Evolutionary conservation across 345 rosid genomes (phyloP).

Genomic region (Citrus glauca): DNA sequence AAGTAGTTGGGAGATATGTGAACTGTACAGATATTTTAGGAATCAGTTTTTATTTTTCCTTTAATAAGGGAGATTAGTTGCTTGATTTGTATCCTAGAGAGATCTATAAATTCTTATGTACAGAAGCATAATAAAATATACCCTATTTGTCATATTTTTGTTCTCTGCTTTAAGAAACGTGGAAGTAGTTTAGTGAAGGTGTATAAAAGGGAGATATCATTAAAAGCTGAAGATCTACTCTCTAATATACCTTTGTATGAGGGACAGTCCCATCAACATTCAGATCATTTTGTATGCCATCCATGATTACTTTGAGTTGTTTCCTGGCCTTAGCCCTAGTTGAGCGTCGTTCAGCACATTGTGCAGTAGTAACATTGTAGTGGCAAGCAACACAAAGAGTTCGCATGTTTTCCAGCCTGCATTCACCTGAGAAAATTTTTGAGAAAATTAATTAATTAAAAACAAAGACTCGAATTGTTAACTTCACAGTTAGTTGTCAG

Average conservation of each 20-base stretch:
- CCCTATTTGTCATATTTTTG: too few relatives aligned
- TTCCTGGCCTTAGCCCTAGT: constrained; percentile 55
- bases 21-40: too few relatives aligned
- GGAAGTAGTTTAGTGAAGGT: neutral
- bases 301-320: constrained; percentile 52
- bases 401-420: constrained; percentile 90
- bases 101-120: too few relatives aligned
- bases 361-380: constrained; percentile 67
- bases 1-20: too few relatives aligned
- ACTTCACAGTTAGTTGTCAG: neutral
- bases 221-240: neutral
- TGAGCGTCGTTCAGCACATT: constrained; percentile 53
- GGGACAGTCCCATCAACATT: constrained; percentile 16
- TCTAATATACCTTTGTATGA: constrained; percentile 30
- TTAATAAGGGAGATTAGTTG: too few relatives aligned
- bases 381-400: constrained; percentile 94
- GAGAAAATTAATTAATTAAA: neutral
- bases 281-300: constrained; percentile 31
- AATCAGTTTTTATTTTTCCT: too few relatives aligned
- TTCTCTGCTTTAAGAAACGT: neutral
- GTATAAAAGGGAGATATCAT: neutral
- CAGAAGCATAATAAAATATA: too few relatives aligned
- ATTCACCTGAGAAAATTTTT: constrained; percentile 57
- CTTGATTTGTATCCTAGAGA: too few relatives aligned
- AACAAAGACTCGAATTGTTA: neutral